Evolutionary conservation across 805 yeast species (phyloP), one percentile per base, ranked within the genome.

Genomic region (Tetrapisispora pingtungensis): DNA sequence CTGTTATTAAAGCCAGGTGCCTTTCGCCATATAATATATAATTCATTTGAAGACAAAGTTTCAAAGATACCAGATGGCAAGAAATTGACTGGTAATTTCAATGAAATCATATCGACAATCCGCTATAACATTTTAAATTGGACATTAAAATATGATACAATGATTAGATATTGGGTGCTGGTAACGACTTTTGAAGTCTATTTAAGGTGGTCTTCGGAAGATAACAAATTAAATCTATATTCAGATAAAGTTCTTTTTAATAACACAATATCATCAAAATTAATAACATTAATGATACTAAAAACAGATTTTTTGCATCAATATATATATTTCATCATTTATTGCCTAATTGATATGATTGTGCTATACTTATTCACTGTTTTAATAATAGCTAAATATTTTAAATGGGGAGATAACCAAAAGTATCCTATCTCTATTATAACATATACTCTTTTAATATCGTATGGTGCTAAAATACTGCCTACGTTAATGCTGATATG

Each of bases 401-500:
- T 51, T 38, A 34, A 50, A n/a, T 67, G 72, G 71, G 54, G 56
- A 1, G 52, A 53, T 2, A 45, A 53, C 33, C 43, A 56, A 14
- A 48, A 46, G 41, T 48, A 49, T 19, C 27, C 43, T 14, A 54
- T 40, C 31, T 45, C 35, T 51, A 62, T 41, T 58, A 61, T 89
- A 15, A 72, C 87, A 0, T 72, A 80, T 10, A 82, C 95, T 0
- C 71, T 88, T 1, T 58, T 89, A 37, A 72, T 88, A 6, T 80
- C 97, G 0, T 79, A 86, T 36, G 78, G 85, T 0, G 81, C 90
- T 33, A 86, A 84, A 57, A 69, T 90, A 19, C 81, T 90, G 49
- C 98, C 98, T 0, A 82, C 93, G 17, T 70, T 93, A 30, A 90
- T 90, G 89, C 69, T 93, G 28, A 90, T 93, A 31, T 93, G 99